Evolutionary conservation across 352 stramenopile species (phyloP), one percentile per base, ranked within the genome.

Genomic region (Globisporangium barbulae): DNA sequence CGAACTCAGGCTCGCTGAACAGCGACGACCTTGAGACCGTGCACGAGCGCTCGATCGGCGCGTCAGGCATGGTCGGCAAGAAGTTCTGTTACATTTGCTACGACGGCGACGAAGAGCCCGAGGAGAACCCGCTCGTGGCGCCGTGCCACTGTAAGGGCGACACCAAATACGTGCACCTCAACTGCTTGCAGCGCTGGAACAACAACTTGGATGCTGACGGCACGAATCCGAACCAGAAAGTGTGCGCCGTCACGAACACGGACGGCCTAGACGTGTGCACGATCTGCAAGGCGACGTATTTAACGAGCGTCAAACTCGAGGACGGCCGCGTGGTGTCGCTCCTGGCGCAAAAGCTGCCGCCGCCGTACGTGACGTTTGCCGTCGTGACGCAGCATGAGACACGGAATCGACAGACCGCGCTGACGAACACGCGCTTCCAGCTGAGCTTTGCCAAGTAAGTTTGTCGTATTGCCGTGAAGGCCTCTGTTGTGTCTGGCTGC

Each of bases 21-120:
- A 65, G 60, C 22, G 35, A 66, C n/a, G 61, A 65, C 7, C 53
- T 48, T n/a, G 68, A 61, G 12, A 41, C 42, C 2, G 39, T 56
- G 10, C 61, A 62, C 28, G 66, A 69, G 47, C 63, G 69, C 33
- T 76, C 79, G 19, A 53, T 89, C 13, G 81, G 81, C n/a, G 70
- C 85, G 10, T 66, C 74, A 3, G 72, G 70, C 2, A 70, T 70
- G 12, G 62, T 70, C 19, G 78, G 73, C 65, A 91, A 91, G 49
- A 65, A 69, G 22, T 91, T 94, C 64, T 97, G 91, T 71, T 97
- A 97, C 74, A 97, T 97, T 83, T 97, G 91, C 72, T 97, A 97
- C 72, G 91, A 97, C 61, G 85, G 79, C 52, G 90, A 96, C 48
- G 88, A 96, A 63, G 83, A 96, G 41, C 72, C 83, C 2, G 75